Base-by-base conservation (phyloP, 179 eudicot species). In the Vitellaria paradoxa region DNA sequence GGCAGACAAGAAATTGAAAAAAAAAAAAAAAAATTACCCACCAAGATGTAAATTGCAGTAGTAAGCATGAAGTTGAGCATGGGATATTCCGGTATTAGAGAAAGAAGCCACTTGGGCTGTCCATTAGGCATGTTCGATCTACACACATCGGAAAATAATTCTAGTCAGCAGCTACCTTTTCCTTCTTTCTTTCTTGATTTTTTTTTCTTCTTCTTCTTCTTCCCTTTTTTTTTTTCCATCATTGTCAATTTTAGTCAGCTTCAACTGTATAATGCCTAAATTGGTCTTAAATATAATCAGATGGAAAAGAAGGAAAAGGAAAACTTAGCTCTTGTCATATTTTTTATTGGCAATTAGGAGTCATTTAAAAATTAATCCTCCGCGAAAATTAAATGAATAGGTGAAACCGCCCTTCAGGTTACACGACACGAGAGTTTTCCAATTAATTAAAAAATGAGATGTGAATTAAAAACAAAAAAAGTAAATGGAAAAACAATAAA, bases 1-100 rank as follows among this genome's bases (percentile, higher is more conserved):
- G 23, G 11, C 14, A 12, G 70, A 49, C 37, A 30, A 30, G 37
- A 30, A 30, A 30, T 30, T 30, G 37, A 30, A 30, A 30, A 30
- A 30, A 30, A 30, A n/a, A 20, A 72, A 37, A 0, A 47, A 73
- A n/a, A 50, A 7, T 65, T 65, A 57, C 82, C 87, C 81, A 96
- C 99, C 91, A 90, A 84, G 74, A 91, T 78, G 79, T 96, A 96
- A 68, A 92, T 85, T 73, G 98, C 90, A 67, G 99, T 90, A 23
- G 96, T 89, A 55, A 96, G 95, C 99, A 94, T 91, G 91, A 93
- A 96, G 86, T 96, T 96, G 65, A 96, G 92, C 91, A 96, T 72
- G 42, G 98, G 99, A 83, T 92, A 96, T 21, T 87, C 89, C 45
- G 98, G 98, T 73, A 93, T 96, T 4, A 93, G 78, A 79, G 90